Evolutionary conservation across 108 stramenopile genomes (phyloP), one percentile per base, ranked within the genome.

Genomic region (Cyclotella choctawhatcheeana): DNA sequence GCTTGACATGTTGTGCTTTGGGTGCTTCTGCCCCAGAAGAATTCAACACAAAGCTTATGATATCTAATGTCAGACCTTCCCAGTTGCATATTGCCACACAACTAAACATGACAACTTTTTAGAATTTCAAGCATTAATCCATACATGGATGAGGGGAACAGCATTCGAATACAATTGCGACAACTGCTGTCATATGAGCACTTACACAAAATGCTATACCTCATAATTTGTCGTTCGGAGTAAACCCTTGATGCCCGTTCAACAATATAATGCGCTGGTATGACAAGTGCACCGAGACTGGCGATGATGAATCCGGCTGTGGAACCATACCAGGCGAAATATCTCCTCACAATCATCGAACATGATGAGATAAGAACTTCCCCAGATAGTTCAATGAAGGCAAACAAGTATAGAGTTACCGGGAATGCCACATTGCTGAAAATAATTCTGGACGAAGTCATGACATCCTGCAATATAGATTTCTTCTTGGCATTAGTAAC

Each of bases 361-460:
- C 87, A 88, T 7, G 88, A 87, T 29, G 89, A 79, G 45, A 93
- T 89, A 44, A 93, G 63, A 0, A 89, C 71, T 71, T 93, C 92
- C 12, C 84, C 76, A 25, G 76, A 72, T 8, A 87, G 79, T 7
- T 76, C 74, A 8, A 86, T 79, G 70, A 83, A 90, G 16, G 81
- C 64, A 55, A 91, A 77, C 44, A 94, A 44, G 51, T 77, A 78
- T 25, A 91, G 77, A 44, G 87, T 85, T 2, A 69, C 69, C 76
- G 86, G 86, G 34, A 91, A 84, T 0, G 88, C 87, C 37, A 81
- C 55, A 60, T 81, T 89, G 44, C 64, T 16, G 8, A 84, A 76
- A 1, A 89, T 70, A 8, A 87, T 54, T 2, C 54, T 56, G 24
- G 51, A 71, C 20, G 72, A 59, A 5, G 72, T 24, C 12, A 52